Conservation (phyloP, 1,139 yeast genomes). For the Zygosaccharomyces pseudobailii region DNA sequence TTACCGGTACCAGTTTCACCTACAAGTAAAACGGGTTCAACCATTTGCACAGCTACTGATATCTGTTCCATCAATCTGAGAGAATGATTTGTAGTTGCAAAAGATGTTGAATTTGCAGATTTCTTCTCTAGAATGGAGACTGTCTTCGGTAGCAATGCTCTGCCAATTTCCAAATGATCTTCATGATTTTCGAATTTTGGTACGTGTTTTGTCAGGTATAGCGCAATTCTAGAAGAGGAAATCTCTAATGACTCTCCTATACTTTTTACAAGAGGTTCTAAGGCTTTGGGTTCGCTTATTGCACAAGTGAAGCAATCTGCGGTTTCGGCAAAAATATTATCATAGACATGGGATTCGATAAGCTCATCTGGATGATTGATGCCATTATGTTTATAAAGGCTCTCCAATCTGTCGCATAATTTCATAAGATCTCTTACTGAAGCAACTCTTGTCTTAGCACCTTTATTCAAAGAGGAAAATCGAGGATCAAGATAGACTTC, state of each 20-base stretch:
- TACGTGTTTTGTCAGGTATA: conserved; percentile 63
- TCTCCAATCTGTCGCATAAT: conserved; percentile 66
- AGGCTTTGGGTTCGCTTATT: conserved; percentile 59
- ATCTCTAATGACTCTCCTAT: conserved; percentile 74
- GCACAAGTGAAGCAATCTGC: conserved; percentile 92
- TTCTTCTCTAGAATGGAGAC: conserved; percentile 33
- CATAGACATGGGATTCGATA: conserved; percentile 59
- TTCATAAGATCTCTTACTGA: conserved; percentile 82
- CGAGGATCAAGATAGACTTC: conserved; percentile 51
- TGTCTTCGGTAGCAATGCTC: conserved; percentile 50
- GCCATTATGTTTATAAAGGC: conserved; percentile 48
- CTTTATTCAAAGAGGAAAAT: conserved; percentile 63
- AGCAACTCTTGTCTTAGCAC: conserved; percentile 68
- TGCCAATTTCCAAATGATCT: conserved; percentile 56
- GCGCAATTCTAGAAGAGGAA: conserved; percentile 64
- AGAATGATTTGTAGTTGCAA: conserved; percentile 88
- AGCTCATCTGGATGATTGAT: conserved; percentile 47
- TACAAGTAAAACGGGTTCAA: conserved; percentile 82
- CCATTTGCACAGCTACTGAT: conserved; percentile 72
- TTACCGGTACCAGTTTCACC: conserved; percentile 99
- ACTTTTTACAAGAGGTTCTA: conserved; percentile 53
- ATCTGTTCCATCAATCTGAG: conserved; percentile 84
- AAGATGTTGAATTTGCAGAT: conserved; percentile 49
- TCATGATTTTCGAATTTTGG: conserved; percentile 58
- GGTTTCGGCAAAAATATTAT: conserved; percentile 82